These are phyloP conservation scores for Hordeum marinum DNA, from an alignment of 176 grass and related monocot genomes.

Conservation along the genomic window DNA sequence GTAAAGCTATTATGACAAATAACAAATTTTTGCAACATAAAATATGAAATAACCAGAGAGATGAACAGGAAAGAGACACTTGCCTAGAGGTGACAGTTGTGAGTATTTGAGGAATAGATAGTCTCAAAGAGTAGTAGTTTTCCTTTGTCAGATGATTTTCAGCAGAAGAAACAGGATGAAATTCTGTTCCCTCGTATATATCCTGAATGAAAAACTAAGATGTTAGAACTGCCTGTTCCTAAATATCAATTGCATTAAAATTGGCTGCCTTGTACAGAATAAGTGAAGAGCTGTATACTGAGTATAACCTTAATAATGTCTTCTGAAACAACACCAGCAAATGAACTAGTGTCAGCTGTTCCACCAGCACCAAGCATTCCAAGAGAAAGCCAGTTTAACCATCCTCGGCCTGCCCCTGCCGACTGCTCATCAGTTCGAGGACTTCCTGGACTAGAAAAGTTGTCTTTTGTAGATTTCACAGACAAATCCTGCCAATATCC, in stretches of 20 bases:
- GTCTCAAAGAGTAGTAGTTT: slow-evolving; percentile 54
- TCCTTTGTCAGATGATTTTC: slow-evolving; percentile 54
- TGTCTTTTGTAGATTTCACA: slow-evolving; percentile 52
- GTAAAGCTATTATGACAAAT: slow-evolving; percentile 18
- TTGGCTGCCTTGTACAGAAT: not conserved
- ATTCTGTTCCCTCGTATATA: slow-evolving; percentile 93
- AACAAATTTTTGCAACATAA: not conserved
- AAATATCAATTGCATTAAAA: slow-evolving; percentile 31
- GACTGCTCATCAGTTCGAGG: slow-evolving; percentile 51
- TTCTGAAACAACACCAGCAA: slow-evolving; percentile 95
- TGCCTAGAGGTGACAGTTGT: slow-evolving; percentile 58
- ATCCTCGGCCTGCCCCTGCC: slow-evolving; percentile 53
- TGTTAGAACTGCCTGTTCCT: slow-evolving; percentile 5
- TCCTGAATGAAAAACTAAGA: slow-evolving; percentile 58
- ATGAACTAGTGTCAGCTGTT: slow-evolving; percentile 76
- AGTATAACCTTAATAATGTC: slow-evolving; percentile 88
- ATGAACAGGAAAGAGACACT: slow-evolving; percentile 26
- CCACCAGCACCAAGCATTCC: slow-evolving; percentile 99
- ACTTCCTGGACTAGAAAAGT: slow-evolving; percentile 47
- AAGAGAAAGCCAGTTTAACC: slow-evolving; percentile 97
- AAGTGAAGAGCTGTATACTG: not conserved
- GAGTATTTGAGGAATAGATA: slow-evolving; percentile 56
- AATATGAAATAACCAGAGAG: slow-evolving; percentile 14
- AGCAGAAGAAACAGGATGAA: slow-evolving; percentile 69
- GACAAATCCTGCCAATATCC: slow-evolving; percentile 55